phyloP scores from a whole-genome alignment of 768 basidiomycete species.

The Termitomyces sp. region DNA sequence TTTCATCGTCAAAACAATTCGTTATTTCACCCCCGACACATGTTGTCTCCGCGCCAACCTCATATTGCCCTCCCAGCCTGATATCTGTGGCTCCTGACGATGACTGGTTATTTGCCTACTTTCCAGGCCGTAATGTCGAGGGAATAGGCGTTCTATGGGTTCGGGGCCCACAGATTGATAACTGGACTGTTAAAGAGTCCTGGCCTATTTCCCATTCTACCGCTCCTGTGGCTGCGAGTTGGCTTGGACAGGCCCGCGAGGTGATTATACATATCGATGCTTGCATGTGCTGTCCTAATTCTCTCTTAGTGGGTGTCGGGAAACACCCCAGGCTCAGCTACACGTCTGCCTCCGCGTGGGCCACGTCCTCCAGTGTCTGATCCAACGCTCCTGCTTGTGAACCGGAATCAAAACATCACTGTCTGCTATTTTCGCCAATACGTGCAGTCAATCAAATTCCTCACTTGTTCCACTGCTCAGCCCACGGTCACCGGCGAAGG shows the following conservation, averaged over 20 bases:
- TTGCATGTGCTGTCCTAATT: constrained; percentile 3
- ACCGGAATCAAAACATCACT: constrained; percentile 57
- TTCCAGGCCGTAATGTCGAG: constrained; percentile 55
- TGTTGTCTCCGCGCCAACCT: constrained; percentile 41
- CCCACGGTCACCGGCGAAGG: constrained; percentile 35
- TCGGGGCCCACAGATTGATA: constrained; percentile 56
- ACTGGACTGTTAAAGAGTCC: constrained; percentile 57
- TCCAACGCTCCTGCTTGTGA: constrained; percentile 62
- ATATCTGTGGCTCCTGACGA: constrained; percentile 60
- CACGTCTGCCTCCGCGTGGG: constrained; percentile 59
- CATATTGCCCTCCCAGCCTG: constrained; percentile 61
- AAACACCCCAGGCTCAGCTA: constrained; percentile 38
- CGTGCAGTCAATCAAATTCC: constrained; percentile 38
- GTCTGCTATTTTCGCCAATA: constrained; percentile 55
- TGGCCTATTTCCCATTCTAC: constrained; percentile 52
- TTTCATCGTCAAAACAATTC: constrained; percentile 71
- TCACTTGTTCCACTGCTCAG: constrained; percentile 49
- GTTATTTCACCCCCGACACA: constrained; percentile 51
- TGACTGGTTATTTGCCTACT: constrained; percentile 73
- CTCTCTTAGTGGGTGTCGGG: constrained; percentile 51
- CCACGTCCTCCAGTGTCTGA: constrained; percentile 52
- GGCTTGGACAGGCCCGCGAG: constrained; percentile 62
- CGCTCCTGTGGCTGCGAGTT: constrained; percentile 61
- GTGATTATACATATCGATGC: constrained; percentile 26
- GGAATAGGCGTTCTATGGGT: constrained; percentile 69